Conservation (phyloP, 805 yeast genomes). For the Allodekkera sacchari region DNA sequence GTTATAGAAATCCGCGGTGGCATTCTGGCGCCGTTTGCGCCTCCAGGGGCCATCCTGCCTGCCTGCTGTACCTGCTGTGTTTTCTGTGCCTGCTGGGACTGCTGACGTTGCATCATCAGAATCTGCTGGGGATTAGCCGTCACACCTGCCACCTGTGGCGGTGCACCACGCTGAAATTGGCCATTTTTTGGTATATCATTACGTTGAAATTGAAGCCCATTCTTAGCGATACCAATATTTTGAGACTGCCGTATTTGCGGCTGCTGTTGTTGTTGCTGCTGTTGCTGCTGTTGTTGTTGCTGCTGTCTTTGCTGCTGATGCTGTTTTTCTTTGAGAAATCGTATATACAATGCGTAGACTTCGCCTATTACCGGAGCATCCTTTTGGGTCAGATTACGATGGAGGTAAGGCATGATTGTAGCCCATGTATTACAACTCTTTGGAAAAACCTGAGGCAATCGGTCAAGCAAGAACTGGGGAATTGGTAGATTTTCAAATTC, state of each 20-base stretch:
- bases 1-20: conserved; percentile 7
- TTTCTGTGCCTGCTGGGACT: conserved; percentile 9
- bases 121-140: conserved; percentile 26
- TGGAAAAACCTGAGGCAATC: conserved; percentile 65
- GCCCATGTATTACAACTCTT: conserved; percentile 77
- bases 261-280: conserved; percentile 29
- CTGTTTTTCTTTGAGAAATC: conserved; percentile 37
- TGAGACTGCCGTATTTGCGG: conserved; percentile 18
- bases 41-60: conserved; percentile 5
- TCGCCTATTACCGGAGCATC: conserved; percentile 54
- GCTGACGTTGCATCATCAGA: conserved; percentile 21
- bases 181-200: conserved; percentile 4
- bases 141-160: conserved; percentile 2
- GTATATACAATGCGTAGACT: conserved; percentile 60
- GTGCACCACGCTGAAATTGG: conserved; percentile 7
- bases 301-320: conserved; percentile 23
- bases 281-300: conserved; percentile 12
- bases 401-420: conserved; percentile 57
- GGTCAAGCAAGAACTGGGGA: conserved; percentile 56
- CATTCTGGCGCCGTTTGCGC: conserved; percentile 4
- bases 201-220: conserved; percentile 6
- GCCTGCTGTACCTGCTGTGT: conserved; percentile 5
- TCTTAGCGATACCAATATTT: conserved; percentile 19
- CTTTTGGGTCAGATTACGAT: conserved; percentile 47
- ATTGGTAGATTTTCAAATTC: conserved; percentile 60